A percentile compares a stretch with the other conserved stretches of the same genome.
Evolutionary conservation across 305 asterid genomes (phyloP).

Genomic region (Solanum aculeatissimum): DNA sequence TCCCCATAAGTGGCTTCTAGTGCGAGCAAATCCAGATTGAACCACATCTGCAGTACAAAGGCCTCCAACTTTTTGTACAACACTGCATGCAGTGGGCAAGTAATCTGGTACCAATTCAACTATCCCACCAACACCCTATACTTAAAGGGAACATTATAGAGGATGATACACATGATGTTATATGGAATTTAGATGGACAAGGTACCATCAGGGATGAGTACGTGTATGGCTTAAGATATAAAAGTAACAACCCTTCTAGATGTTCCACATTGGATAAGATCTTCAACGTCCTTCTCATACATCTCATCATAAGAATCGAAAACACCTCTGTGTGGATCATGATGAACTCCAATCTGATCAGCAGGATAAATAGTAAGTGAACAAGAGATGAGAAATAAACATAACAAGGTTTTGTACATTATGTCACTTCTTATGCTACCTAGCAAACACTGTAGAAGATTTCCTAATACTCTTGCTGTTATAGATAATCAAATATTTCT

Average conservation of each 20-base stretch:
- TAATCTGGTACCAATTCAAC: slow-evolving; percentile 96
- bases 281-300: slow-evolving; percentile 82
- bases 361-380: not conserved
- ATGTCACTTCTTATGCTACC: not conserved
- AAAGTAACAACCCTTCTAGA: slow-evolving; percentile 75
- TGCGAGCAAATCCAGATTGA: slow-evolving; percentile 67
- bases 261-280: slow-evolving; percentile 68
- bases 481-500: not conserved
- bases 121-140: slow-evolving; percentile 90
- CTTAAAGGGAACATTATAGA: not conserved
- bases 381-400: not conserved
- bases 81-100: slow-evolving; percentile 62
- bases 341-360: slow-evolving; percentile 78
- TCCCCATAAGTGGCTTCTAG: slow-evolving; percentile 81
- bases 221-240: slow-evolving; percentile 91
- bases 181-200: slow-evolving; percentile 24
- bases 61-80: slow-evolving; percentile 70
- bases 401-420: not conserved
- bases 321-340: slow-evolving; percentile 27
- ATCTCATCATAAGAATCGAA: slow-evolving; percentile 68
- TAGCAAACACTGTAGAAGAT: not conserved
- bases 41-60: slow-evolving; percentile 85
- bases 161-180: slow-evolving; percentile 35
- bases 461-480: not conserved
- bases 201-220: slow-evolving; percentile 48